phyloP scores from a whole-genome alignment of 139 green algal species.

The Micractinium conductrix region DNA sequence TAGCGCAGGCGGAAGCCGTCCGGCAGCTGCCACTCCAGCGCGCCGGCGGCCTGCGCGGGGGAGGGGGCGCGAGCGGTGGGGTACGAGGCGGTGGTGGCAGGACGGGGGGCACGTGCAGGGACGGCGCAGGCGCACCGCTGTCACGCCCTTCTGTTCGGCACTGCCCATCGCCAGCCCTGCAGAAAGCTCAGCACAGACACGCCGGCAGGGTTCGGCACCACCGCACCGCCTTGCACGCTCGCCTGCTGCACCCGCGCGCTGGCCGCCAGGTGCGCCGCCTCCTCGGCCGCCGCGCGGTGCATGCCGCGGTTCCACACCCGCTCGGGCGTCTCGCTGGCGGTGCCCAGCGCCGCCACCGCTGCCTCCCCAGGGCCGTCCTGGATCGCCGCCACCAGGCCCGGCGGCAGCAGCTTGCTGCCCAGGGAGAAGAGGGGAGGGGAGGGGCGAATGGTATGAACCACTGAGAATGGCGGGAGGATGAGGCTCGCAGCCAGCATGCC shows the following conservation, averaged over 20 bases:
- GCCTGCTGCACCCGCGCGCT: slow-evolving; percentile 54
- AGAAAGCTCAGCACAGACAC: no score
- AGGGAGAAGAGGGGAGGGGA: not conserved
- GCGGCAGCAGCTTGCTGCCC: slow-evolving; percentile 74
- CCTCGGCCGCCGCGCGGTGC: slow-evolving; percentile 53
- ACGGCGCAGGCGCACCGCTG: no score
- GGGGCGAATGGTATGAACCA: no score
- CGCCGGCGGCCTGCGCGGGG: slow-evolving; percentile 31
- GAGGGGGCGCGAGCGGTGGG: not conserved
- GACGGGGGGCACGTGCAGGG: no score
- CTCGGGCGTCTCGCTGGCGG: slow-evolving; percentile 80
- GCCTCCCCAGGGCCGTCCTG: slow-evolving; percentile 60
- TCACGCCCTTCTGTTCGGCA: not conserved
- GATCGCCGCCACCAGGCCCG: slow-evolving; percentile 78
- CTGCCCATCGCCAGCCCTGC: not conserved
- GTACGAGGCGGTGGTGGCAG: no score
- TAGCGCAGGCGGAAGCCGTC: slow-evolving; percentile 60
- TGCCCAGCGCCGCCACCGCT: slow-evolving; percentile 59
- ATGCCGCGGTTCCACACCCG: slow-evolving; percentile 82
- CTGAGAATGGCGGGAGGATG: no score
- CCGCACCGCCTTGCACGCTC: not conserved
- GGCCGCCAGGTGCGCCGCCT: slow-evolving; percentile 62
- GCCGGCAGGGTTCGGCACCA: no score
- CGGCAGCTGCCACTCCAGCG: slow-evolving; percentile 57
- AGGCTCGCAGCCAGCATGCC: no score